These are phyloP conservation scores for Colletotrichum sidae DNA, from an alignment of 2,329 filamentous ascomycete species.

Conservation along the genomic window DNA sequence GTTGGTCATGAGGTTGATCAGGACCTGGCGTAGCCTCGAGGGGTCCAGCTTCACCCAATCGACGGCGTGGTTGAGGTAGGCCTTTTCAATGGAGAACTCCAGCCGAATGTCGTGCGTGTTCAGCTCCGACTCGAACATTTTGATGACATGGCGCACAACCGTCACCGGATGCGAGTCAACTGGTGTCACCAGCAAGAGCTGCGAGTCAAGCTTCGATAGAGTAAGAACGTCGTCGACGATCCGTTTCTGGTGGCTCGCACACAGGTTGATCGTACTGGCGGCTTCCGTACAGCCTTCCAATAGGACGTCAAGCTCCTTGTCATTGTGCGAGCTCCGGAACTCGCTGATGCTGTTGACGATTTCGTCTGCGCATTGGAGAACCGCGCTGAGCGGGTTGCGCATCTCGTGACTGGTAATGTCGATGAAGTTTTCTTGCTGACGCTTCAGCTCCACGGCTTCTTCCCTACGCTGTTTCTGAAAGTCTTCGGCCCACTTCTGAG, in stretches of 20 bases:
- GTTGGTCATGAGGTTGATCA: slow-evolving; percentile 81
- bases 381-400: slow-evolving; percentile 80
- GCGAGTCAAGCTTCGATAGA: slow-evolving; percentile 77
- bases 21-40: slow-evolving; percentile 77
- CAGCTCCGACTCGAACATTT: slow-evolving; percentile 84
- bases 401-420: slow-evolving; percentile 82
- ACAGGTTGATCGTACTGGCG: slow-evolving; percentile 84
- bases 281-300: slow-evolving; percentile 74
- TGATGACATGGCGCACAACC: slow-evolving; percentile 75
- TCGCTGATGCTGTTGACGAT: slow-evolving; percentile 65
- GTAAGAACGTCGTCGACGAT: slow-evolving; percentile 77
- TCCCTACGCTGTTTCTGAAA: slow-evolving; percentile 82
- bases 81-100: slow-evolving; percentile 75
- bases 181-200: slow-evolving; percentile 76
- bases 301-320: slow-evolving; percentile 58
- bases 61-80: slow-evolving; percentile 72
- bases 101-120: slow-evolving; percentile 78
- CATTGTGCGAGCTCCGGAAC: slow-evolving; percentile 49
- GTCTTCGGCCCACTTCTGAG: slow-evolving; percentile 86
- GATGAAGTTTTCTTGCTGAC: slow-evolving; percentile 78
- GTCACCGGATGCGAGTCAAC: slow-evolving; percentile 76
- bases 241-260: slow-evolving; percentile 81
- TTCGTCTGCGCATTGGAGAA: slow-evolving; percentile 82
- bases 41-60: slow-evolving; percentile 83
- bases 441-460: slow-evolving; percentile 84